Conservation (phyloP, 1,284 basidiomycete genomes). For the Fomitopsis betulina region DNA sequence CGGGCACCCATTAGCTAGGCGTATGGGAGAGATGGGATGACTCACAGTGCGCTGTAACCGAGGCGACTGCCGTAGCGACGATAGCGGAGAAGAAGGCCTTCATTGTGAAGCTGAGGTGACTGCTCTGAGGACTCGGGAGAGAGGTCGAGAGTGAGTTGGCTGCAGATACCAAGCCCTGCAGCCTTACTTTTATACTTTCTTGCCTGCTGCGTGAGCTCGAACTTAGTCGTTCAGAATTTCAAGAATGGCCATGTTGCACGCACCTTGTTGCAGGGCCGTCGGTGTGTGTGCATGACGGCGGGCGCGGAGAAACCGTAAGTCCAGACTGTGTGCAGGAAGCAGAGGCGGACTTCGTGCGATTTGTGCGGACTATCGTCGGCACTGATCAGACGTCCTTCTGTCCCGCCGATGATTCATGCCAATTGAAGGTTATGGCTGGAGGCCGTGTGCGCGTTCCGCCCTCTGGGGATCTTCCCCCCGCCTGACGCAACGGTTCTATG, state of each 20-base stretch:
- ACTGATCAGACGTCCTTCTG: not conserved
- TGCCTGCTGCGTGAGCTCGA: not conserved
- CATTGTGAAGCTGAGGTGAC: not conserved
- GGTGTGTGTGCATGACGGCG: not conserved
- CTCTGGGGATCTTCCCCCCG: not conserved
- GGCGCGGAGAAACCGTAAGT: not conserved
- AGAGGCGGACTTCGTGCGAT: not conserved
- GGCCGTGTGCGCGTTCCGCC: not conserved
- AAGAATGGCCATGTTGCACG: not conserved
- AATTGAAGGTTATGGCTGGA: not conserved
- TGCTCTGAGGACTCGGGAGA: not conserved
- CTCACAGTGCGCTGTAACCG: conserved; percentile 2
- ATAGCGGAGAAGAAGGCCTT: conserved; percentile 5
- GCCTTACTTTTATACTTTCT: not conserved
- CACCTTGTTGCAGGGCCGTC: too few relatives aligned
- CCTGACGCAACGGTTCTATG: not conserved
- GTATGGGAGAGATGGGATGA: not conserved
- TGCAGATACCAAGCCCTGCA: not conserved
- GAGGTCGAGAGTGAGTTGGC: not conserved
- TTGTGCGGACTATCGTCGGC: conserved; percentile 1
- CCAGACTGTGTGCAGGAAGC: not conserved
- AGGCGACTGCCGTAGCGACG: not conserved
- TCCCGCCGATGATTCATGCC: not conserved
- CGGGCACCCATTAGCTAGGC: not conserved
- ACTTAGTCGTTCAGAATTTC: not conserved